Base-by-base conservation (phyloP, 1,139 yeast genomes). In the Pichia sp. region DNA sequence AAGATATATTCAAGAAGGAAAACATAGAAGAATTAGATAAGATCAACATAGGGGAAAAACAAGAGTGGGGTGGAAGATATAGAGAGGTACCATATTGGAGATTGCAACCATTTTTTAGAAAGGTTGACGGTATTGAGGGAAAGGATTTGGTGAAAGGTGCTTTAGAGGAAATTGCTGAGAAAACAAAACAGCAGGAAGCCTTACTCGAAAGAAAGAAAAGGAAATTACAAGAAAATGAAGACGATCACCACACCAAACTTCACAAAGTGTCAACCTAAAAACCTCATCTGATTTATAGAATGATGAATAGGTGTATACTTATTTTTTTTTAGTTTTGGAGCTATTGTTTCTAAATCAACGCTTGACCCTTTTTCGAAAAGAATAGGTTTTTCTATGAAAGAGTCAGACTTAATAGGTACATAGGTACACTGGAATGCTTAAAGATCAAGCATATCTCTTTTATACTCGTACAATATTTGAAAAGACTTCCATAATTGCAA, bases 1-100 rank as follows among this genome's bases (percentile, higher is more conserved):
- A 66, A 0, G 74, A 78, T 15, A 81, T 90, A 7, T 84, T 76
- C 59, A 65, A 70, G 11, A 70, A 74, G 23, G 74, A 76, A 29
- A 73, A 77, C 49, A 74, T 74, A 10, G 78, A 78, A 16, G 72
- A 72, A 41, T 53, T 74, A 23, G 96, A 88, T 63, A 71, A 69
- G 1, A 76, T 86, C 0, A 72, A 71, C 0, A 75, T 73, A 15
- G 90, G 92, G 0, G 79, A 75, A 29, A 47, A 67, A 2, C 84
- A 86, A 65, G 69, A 72, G 40, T 87, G 95, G 90, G 96, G 96
- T 52, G 96, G 95, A 1, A 64, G 77, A 19, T 93, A 93, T 68
- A 83, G 83, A 67, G 79, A 77, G 5, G 81, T 93, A n/a, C 99
- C 99, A 2, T 92, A 87, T 70, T 93, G 99, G 98, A 78, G 99